Conservation (phyloP, 306 rosid genomes). For the Fagus crenata region DNA sequence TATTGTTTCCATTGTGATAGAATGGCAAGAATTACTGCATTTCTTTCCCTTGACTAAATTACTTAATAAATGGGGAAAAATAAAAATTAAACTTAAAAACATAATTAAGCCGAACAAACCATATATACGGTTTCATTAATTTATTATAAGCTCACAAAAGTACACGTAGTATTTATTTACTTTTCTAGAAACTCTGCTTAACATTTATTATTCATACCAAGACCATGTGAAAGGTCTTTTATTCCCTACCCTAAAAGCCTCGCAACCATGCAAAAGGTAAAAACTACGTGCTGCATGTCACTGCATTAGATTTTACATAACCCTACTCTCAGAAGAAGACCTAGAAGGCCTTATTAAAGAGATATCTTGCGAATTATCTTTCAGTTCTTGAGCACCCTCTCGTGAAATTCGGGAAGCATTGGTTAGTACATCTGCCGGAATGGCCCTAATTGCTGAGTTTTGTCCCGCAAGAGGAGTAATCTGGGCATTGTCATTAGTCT, state of each 20-base stretch:
- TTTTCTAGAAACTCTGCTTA: neutral
- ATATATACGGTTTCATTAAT: neutral
- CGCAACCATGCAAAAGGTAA: neutral
- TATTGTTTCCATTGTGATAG: no score
- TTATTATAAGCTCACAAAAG: neutral
- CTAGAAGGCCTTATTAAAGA: constrained; percentile 35
- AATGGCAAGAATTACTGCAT: no score
- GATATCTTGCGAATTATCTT: constrained; percentile 35
- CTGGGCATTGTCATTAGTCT: constrained; percentile 46
- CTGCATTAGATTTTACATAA: neutral
- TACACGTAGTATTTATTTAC: neutral
- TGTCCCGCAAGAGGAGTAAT: constrained; percentile 46
- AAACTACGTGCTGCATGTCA: neutral
- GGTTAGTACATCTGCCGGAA: constrained; percentile 50
- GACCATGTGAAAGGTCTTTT: neutral
- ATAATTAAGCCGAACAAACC: neutral
- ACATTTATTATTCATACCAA: neutral
- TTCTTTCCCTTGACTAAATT: no score
- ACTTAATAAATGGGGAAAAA: no score
- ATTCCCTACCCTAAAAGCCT: neutral
- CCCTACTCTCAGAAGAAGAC: constrained; percentile 1
- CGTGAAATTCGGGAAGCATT: constrained; percentile 29
- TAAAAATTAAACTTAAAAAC: neutral
- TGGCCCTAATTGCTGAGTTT: constrained; percentile 21
- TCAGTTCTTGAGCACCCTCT: constrained; percentile 43